Base-by-base conservation (phyloP, 768 basidiomycete species). In the Termitomyces titanicus region DNA sequence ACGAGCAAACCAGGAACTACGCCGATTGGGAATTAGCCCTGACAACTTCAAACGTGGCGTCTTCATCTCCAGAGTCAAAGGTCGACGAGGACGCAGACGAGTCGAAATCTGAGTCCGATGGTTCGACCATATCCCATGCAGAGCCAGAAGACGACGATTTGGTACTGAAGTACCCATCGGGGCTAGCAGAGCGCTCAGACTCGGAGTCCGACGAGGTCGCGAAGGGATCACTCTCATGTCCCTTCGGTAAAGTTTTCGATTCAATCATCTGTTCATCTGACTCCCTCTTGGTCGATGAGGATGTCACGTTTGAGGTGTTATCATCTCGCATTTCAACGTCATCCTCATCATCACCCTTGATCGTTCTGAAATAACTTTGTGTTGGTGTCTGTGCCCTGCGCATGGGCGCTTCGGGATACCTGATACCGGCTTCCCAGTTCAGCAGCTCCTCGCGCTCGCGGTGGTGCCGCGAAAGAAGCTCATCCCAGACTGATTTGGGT, bases 371-470 rank as follows among this genome's bases (percentile, higher is more conserved):
- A 20, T 17, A 31, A 33, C 47, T 53, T 35, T 56, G 59, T 35
- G 37, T 56, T 15, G 59, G 55, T 38, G 55, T 56, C 33, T 24
- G 55, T 11, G 48, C 43, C 51, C 55, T 55, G 25, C 24, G 11
- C n/a, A 12, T 25, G 5, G 11, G 2, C 7, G 25, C 22, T 15
- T 1, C 7, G 12, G 53, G 49, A n/a, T 45, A 34, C 29, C 44
- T 39, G 55, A 46, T 35, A 34, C 15, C 27, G 12, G 75, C 72
- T 53, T 87, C 81, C 80, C 82, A 80, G 5, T 65, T 68, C 47
- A 84, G 51, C 20, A 87, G 64, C 48, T 80, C 80, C 56, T 84
- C 80, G 33, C 79, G 72, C 68, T 88, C 85, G 40, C 71, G 69
- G 54, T 80, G 70, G 61, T 88, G 85, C 22, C 85, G 77, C 18